Conservation (phyloP, 805 yeast species). For the Teunomyces tritomae region DNA sequence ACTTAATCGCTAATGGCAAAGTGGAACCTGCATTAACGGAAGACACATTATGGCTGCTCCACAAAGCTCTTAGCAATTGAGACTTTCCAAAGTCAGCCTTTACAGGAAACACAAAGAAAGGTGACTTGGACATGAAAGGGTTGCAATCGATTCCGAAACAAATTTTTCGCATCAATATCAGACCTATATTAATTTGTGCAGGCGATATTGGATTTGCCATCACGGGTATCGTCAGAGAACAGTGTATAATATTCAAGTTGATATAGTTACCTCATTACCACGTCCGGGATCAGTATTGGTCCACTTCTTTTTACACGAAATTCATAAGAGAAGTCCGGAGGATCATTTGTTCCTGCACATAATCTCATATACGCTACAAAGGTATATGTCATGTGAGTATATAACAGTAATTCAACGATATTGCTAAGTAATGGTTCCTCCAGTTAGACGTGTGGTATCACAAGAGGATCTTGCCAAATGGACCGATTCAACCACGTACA, state of each 20-base stretch:
- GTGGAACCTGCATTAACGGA: slow-evolving; percentile 28
- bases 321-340: no score
- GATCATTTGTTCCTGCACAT: no score
- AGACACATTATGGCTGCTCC: slow-evolving; percentile 9
- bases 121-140: slow-evolving; percentile 2
- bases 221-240: no score
- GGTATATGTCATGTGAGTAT: neutral
- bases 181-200: neutral
- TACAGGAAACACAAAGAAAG: neutral
- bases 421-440: neutral
- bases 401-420: neutral
- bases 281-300: no score
- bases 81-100: slow-evolving; percentile 12
- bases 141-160: neutral
- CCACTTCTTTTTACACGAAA: no score
- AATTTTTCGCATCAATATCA: slow-evolving; percentile 2
- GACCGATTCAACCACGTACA: slow-evolving; percentile 49
- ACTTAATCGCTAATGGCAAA: slow-evolving; percentile 26
- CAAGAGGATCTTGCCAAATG: slow-evolving; percentile 63
- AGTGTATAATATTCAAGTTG: no score
- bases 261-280: no score
- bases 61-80: slow-evolving; percentile 14
- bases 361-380: no score
- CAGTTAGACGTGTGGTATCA: slow-evolving; percentile 45
- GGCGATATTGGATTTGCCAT: neutral